Percentiles rank a stretch among this genome's conserved stretches.
phyloP scores from a whole-genome alignment of 768 basidiomycete species.

The Basidioascus undulatus region DNA sequence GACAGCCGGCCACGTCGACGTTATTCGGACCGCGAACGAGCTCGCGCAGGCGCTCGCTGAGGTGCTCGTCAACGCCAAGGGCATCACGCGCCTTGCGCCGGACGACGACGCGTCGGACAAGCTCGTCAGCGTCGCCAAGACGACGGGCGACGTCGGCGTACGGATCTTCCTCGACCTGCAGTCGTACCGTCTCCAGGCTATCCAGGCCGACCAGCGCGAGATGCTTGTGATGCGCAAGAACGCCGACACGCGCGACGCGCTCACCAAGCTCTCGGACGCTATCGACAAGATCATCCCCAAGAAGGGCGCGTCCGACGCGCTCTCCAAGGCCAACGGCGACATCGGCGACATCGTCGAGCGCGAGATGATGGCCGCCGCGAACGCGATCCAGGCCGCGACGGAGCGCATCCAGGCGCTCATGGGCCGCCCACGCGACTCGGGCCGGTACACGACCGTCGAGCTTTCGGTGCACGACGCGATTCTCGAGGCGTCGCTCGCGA shows the following conservation, averaged over 20 bases:
- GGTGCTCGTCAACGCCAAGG: conserved; percentile 80
- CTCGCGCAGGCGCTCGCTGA: conserved; percentile 82
- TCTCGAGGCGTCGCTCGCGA: conserved; percentile 72
- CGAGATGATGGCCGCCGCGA: conserved; percentile 82
- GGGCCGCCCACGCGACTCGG: conserved; percentile 62
- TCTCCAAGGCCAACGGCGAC: conserved; percentile 65
- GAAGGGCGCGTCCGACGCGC: conserved; percentile 38
- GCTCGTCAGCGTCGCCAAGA: conserved; percentile 59
- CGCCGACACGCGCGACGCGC: conserved; percentile 53
- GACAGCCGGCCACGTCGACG: conserved; percentile 92
- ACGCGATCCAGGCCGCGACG: conserved; percentile 81
- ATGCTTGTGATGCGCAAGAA: conserved; percentile 78
- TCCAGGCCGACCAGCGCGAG: conserved; percentile 42
- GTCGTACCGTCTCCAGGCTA: conserved; percentile 72
- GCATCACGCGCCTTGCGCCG: conserved; percentile 71
- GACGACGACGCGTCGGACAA: conserved; percentile 83
- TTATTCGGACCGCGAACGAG: conserved; percentile 92
- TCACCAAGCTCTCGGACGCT: conserved; percentile 62
- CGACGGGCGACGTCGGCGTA: conserved; percentile 63
- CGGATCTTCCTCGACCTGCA: conserved; percentile 88
- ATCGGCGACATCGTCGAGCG: conserved; percentile 88
- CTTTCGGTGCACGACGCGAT: conserved; percentile 96
- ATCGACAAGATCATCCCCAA: conserved; percentile 73
- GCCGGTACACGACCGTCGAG: conserved; percentile 73
- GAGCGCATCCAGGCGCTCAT: conserved; percentile 74